Base-by-base conservation (phyloP, 1,139 yeast species). In the Debaryomyces udenii region DNA sequence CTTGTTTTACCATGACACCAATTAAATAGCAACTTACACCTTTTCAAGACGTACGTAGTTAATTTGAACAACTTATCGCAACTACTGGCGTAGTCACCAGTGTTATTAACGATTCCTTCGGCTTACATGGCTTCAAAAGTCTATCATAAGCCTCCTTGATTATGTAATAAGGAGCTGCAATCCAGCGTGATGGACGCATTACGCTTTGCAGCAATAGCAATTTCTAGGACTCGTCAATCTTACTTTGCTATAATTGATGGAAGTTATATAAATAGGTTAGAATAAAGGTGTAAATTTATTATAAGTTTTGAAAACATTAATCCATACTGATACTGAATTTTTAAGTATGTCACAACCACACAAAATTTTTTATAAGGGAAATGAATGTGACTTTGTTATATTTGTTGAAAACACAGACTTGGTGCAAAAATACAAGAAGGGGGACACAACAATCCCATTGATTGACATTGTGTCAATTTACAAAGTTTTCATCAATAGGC, bases 301-400 rank as follows among this genome's bases (percentile, higher is more conserved):
- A n/a, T n/a, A n/a, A n/a, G n/a, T n/a, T n/a, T n/a, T n/a, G n/a
- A n/a, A n/a, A n/a, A n/a, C n/a, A n/a, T n/a, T n/a, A n/a, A n/a
- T n/a, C n/a, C n/a, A n/a, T n/a, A n/a, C n/a, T n/a, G n/a, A n/a
- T n/a, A n/a, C n/a, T n/a, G n/a, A n/a, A n/a, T n/a, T n/a, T n/a
- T n/a, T 11, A 10, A 39, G n/a, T 37, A 55, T 53, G 63, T 44
- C 44, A 31, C 48, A 52, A 40, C 69, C 70, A 39, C 68, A 62
- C 47, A 81, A 76, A 59, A 68, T 81, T 36, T 81, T 84, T 53
- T 85, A 79, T 71, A 80, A 83, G 61, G 95, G 96, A 45, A 46
- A 58, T 15, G 74, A 70, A 38, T 62, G 70, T 43, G 95, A 86
- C 60, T 83, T 86, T 49, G 68, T 82, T 37, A 74, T 84, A 33